Base-by-base conservation (phyloP, 371 early-diverging fungal species). In the Smittium mucronatum region DNA sequence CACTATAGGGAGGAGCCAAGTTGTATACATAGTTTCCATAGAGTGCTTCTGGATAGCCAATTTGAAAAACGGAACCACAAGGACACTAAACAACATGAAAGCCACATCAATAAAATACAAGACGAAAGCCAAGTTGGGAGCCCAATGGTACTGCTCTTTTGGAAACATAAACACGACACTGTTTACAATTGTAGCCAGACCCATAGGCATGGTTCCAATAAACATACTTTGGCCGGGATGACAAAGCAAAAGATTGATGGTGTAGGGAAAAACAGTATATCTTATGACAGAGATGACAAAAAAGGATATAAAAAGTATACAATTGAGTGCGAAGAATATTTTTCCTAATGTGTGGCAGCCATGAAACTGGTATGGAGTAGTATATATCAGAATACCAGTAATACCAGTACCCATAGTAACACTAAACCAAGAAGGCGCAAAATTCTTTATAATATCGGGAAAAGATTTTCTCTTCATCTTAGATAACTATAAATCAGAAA, bases 381-480 rank as follows among this genome's bases (percentile, higher is more conserved):
- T 67, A 32, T 78, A 47, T 0, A 82, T 57, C 57, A 83, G 47
- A 1, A 75, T 66, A 2, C 75, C 72, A 0, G 75, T 35, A 60
- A 79, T 77, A 15, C 84, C 84, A 17, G 84, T 84, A 35, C 84
- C 81, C 81, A 81, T 80, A 1, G 70, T 78, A 2, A 75, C 71
- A 2, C 73, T 79, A 69, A 81, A 83, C 84, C 84, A 83, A 2
- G 82, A 80, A 2, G 84, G 84, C 8, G 78, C 82, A 36, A 83
- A 83, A 36, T 81, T 73, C 63, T n/a, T 33, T 11, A 61, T 30
- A 30, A 61, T n/a, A 11, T 61, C 47, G 5, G 47, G 21, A 47
- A 21, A 5, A 47, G 47, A 11, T 21, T 47, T 47, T 21, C 21
- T 47, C 47, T 11, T 47, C 47, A 47, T 47, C n/a, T 47, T 11